Conservation (phyloP, 768 basidiomycete species). For the Kwoniella sp. region DNA sequence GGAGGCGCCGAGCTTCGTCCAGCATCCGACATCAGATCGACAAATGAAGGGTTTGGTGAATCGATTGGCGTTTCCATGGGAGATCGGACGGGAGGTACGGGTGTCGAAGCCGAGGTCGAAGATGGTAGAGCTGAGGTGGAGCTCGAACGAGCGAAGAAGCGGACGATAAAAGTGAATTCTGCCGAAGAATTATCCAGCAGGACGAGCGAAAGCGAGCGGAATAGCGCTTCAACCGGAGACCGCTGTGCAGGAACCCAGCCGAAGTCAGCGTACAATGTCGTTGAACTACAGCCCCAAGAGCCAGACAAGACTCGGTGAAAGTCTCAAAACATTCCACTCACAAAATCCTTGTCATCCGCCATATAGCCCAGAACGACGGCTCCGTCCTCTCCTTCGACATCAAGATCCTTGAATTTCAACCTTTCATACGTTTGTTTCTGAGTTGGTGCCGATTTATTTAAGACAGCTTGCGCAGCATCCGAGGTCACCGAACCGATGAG, state of each 20-base stretch:
- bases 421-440: slow-evolving; percentile 58
- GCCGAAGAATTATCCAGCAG: slow-evolving; percentile 93
- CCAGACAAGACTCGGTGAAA: too few species aligned
- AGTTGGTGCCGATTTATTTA: slow-evolving; percentile 29
- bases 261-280: too few species aligned
- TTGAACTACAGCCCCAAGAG: too few species aligned
- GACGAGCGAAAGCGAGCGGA: slow-evolving; percentile 82
- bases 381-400: slow-evolving; percentile 63
- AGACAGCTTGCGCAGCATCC: slow-evolving; percentile 57
- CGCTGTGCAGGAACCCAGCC: too few species aligned
- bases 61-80: slow-evolving; percentile 21
- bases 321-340: too few species aligned
- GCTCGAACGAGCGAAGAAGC: slow-evolving; percentile 68
- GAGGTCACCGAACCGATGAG: slow-evolving; percentile 61
- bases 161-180: slow-evolving; percentile 82
- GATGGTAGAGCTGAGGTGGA: neutral
- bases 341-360: slow-evolving; percentile 84
- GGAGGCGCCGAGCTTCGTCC: slow-evolving; percentile 13
- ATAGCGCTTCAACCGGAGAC: slow-evolving; percentile 78
- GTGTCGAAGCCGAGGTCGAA: neutral
- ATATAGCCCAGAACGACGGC: slow-evolving; percentile 79
- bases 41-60: slow-evolving; percentile 24
- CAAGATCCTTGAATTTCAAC: slow-evolving; percentile 69
- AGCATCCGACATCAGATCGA: slow-evolving; percentile 33
- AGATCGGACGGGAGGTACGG: slow-evolving; percentile 1